phyloP scores from a whole-genome alignment of 768 basidiomycete genomes.

The Nidula microcarpa region DNA sequence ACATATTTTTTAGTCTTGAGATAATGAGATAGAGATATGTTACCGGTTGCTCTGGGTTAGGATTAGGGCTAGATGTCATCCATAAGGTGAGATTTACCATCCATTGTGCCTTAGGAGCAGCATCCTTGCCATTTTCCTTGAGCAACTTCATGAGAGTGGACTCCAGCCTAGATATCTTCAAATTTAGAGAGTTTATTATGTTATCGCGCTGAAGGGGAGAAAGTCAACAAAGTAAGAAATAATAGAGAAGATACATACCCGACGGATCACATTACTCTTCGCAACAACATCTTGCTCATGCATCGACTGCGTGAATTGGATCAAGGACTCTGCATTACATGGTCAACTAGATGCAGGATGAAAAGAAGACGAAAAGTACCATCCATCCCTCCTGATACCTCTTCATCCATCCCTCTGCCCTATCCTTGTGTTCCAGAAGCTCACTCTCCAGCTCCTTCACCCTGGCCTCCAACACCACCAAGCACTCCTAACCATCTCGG shows the following conservation, averaged over 20 bases:
- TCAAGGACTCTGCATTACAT: slow-evolving; percentile 32
- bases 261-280: slow-evolving; percentile 54
- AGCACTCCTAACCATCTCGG: slow-evolving; percentile 6
- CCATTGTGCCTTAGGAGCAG: slow-evolving; percentile 19
- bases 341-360: background rate
- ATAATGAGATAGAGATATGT: background rate
- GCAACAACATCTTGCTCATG: slow-evolving; percentile 51
- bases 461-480: slow-evolving; percentile 6
- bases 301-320: slow-evolving; percentile 38
- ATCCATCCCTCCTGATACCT: slow-evolving; percentile 45
- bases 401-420: slow-evolving; percentile 21
- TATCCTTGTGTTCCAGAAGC: slow-evolving; percentile 1
- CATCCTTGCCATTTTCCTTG: slow-evolving; percentile 27
- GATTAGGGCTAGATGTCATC: slow-evolving; percentile 30
- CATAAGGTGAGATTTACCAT: slow-evolving; percentile 37
- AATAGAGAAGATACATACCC: slow-evolving; percentile 27
- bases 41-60: background rate
- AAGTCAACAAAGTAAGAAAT: slow-evolving; percentile 5
- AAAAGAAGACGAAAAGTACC: slow-evolving; percentile 25
- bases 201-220: slow-evolving; percentile 40
- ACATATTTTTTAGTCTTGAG: too few relatives aligned
- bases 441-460: slow-evolving; percentile 11
- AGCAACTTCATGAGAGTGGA: slow-evolving; percentile 40
- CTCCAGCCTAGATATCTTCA: slow-evolving; percentile 43
- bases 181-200: slow-evolving; percentile 37